A percentile compares a stretch with the other conserved stretches of the same genome.
These are phyloP conservation scores for Claviceps sp. DNA, from an alignment of 2,329 filamentous ascomycete species.

Conservation along the genomic window DNA sequence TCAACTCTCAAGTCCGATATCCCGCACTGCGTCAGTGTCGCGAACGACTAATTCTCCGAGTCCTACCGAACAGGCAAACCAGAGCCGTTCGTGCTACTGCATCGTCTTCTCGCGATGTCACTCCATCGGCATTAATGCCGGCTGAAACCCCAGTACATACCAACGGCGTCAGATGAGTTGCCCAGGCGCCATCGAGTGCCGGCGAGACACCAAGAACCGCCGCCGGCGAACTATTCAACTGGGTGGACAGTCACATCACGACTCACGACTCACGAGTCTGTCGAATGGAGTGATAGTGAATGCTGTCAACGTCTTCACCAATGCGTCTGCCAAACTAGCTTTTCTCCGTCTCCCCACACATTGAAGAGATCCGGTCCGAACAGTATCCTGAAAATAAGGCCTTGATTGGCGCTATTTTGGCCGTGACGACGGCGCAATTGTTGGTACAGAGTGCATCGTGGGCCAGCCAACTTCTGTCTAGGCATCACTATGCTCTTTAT, in stretches of 20 bases:
- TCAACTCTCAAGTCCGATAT: conserved; percentile 10
- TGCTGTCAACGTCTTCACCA: conserved; percentile 20
- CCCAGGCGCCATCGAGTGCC: neutral
- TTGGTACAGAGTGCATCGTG: conserved; percentile 16
- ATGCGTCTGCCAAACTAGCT: conserved; percentile 20
- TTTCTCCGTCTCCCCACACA: conserved; percentile 19
- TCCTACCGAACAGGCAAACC: conserved; percentile 1
- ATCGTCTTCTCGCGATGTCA: neutral
- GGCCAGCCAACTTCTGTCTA: conserved; percentile 16
- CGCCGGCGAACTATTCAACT: conserved; percentile 1
- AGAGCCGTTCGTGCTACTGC: neutral
- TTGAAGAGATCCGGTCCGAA: conserved; percentile 11
- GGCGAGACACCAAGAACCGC: neutral
- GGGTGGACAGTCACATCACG: conserved; percentile 12
- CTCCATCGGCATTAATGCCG: neutral
- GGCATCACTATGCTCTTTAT: conserved; percentile 20
- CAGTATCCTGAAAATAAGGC: conserved; percentile 15
- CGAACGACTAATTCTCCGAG: neutral
- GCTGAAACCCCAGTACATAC: neutral
- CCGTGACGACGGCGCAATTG: conserved; percentile 19
- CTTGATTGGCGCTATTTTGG: conserved; percentile 16
- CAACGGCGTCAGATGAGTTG: neutral
- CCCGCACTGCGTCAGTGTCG: conserved; percentile 11
- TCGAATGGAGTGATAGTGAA: conserved; percentile 16
- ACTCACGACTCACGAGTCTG: conserved; percentile 8